Conservation (phyloP, 495 filamentous ascomycete species). For the Bacidia gigantensis region DNA sequence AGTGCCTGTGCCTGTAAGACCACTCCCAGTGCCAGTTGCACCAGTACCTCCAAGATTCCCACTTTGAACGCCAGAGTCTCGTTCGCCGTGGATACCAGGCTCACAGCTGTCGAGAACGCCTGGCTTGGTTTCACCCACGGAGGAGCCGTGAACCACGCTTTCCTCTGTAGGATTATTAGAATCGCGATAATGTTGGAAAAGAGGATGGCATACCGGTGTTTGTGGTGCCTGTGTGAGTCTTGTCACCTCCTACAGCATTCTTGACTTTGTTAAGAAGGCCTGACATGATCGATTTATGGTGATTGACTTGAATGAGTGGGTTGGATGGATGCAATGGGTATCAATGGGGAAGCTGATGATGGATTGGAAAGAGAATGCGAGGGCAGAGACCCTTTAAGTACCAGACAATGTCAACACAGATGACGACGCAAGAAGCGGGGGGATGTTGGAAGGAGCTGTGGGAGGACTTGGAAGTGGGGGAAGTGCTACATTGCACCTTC, state of each 20-base stretch:
- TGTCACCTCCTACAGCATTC: slow-evolving; percentile 43
- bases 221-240: not conserved
- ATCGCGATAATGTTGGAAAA: not conserved
- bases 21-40: slow-evolving; percentile 6
- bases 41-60: not conserved
- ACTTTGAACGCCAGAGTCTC: slow-evolving; percentile 19
- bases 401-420: not conserved
- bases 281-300: slow-evolving; percentile 40
- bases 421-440: not conserved
- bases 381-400: not conserved
- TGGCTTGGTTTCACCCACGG: slow-evolving; percentile 7
- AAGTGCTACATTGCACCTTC: not conserved
- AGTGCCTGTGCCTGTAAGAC: slow-evolving; percentile 5
- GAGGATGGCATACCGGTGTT: not conserved
- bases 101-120: slow-evolving; percentile 11
- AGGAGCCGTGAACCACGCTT: slow-evolving; percentile 11
- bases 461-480: slow-evolving; percentile 2
- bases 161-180: slow-evolving; percentile 1
- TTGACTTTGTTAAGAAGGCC: slow-evolving; percentile 60
- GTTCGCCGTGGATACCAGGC: slow-evolving; percentile 20
- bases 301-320: not conserved
- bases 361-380: not conserved
- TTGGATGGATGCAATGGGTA: not conserved
- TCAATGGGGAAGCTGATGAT: not conserved
- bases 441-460: too few species aligned